These are phyloP conservation scores for Clavispora phyllophila DNA, from an alignment of 805 yeast genomes.

Conservation along the genomic window DNA sequence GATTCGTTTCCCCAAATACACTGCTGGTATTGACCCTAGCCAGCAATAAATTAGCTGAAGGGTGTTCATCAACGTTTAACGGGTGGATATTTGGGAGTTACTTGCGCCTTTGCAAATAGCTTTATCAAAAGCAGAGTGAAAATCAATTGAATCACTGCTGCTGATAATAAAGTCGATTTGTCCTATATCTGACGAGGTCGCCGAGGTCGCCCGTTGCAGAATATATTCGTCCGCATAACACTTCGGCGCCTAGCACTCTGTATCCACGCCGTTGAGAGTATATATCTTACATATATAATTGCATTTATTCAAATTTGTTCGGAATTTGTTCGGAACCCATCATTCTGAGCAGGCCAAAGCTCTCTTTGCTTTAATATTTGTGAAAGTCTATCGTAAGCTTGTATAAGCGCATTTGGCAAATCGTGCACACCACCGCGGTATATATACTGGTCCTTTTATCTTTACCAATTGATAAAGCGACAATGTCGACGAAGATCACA, in stretches of 20 bases:
- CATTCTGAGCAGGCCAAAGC: not conserved
- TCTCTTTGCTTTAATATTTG: too few species aligned
- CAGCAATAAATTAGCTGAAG: constrained; percentile 7
- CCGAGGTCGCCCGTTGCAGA: not conserved
- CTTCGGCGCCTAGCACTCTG: not conserved
- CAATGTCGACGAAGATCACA: constrained; percentile 49
- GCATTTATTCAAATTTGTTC: not conserved
- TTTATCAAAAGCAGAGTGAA: not conserved
- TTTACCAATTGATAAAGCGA: not conserved
- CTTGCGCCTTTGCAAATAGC: not conserved
- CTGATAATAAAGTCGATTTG: not conserved
- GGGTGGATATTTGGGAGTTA: not conserved
- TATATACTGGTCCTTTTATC: not conserved
- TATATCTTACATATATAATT: not conserved
- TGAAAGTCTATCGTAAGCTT: too few species aligned
- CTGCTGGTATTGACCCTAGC: constrained; percentile 36
- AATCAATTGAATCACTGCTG: not conserved
- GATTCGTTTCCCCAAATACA: constrained; percentile 38
- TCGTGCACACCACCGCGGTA: not conserved
- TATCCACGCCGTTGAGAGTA: not conserved
- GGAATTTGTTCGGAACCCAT: too few species aligned
- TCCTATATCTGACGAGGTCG: not conserved
- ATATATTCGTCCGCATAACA: not conserved
- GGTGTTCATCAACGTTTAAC: not conserved
- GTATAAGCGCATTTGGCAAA: not conserved